These are phyloP conservation scores for Pelargonium cotyledonis DNA, from an alignment of 441 rosid species.

Conservation along the genomic window DNA sequence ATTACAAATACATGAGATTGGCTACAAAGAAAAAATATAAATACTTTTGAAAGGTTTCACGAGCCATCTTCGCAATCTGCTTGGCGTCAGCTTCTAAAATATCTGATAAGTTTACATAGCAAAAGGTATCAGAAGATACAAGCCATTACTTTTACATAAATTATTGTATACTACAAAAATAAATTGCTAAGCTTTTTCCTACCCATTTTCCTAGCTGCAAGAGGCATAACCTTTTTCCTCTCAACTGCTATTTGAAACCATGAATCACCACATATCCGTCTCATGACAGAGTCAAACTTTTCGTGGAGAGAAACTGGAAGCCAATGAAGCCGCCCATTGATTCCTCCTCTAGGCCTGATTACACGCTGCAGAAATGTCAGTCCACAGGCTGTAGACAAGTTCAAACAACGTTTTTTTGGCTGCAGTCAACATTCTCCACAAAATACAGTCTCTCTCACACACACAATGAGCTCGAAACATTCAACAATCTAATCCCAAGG, in stretches of 20 bases:
- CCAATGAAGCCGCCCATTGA: constrained; percentile 85
- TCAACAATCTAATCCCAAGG: no score
- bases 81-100: neutral
- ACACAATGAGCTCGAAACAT: no score
- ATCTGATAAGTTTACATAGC: neutral
- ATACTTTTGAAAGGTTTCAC: neutral
- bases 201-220: neutral
- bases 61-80: neutral
- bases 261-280: neutral
- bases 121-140: neutral
- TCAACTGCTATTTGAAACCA: neutral
- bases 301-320: constrained; percentile 81
- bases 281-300: constrained; percentile 27
- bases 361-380: constrained; percentile 42
- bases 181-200: neutral
- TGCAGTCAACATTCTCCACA: no score
- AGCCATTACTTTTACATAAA: neutral
- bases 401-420: no score
- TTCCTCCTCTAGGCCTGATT: constrained; percentile 83
- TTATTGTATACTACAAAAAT: neutral
- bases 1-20: no score
- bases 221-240: neutral
- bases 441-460: no score
- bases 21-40: neutral
- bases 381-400: no score